Base-by-base conservation (phyloP, 2,329 filamentous ascomycete species). In the Aspergillus phoenicis region DNA sequence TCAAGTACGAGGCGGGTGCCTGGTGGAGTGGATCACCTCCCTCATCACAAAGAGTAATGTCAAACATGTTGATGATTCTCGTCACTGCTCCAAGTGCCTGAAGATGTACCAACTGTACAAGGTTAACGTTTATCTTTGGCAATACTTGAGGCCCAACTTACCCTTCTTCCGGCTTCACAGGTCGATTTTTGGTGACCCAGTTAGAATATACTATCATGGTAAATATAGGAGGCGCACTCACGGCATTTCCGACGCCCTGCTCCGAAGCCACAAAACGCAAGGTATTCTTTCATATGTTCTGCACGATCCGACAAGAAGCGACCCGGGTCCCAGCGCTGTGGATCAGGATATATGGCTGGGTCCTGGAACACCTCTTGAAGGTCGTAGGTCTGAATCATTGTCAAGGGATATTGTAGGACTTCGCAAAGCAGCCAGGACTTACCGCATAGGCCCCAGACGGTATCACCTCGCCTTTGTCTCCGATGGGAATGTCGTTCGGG, bases 31-130 rank as follows among this genome's bases (percentile, higher is more conserved):
- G 24, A 6, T 26, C 24, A 15, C 52, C 52, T 3, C 22, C 36
- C 36, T 41, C 52, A 54, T 54, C 52, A 38, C 36, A 54, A 15
- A 54, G 52, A 8, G 52, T 39, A 10, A 54, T 38, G 22, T 54
- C 52, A 15, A 41, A 54, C 20, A 22, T 13, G 2, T 33, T 22
- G 13, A 54, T 22, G 5, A 54, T 6, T 3, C 13, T 33, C 36
- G 52, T 30, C 20, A 54, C 36, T 26, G 24, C 24, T 26, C 2
- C n/a, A 54, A 8, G 8, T 24, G 20, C 24, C 22, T 38, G 36
- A n/a, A 54, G 10, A n/a, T 38, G 26, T 22, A 24, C 30, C 7
- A 39, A 20, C 33, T 41, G 24, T 8, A 7, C 8, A 41, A 43
- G 6, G 36, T 38, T 38, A 54, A 10, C n/a, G 4, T 28, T 5